Percentiles rank a stretch among this genome's conserved stretches.
phyloP scores from a whole-genome alignment of 305 asterid species.

The Lippia alba region DNA sequence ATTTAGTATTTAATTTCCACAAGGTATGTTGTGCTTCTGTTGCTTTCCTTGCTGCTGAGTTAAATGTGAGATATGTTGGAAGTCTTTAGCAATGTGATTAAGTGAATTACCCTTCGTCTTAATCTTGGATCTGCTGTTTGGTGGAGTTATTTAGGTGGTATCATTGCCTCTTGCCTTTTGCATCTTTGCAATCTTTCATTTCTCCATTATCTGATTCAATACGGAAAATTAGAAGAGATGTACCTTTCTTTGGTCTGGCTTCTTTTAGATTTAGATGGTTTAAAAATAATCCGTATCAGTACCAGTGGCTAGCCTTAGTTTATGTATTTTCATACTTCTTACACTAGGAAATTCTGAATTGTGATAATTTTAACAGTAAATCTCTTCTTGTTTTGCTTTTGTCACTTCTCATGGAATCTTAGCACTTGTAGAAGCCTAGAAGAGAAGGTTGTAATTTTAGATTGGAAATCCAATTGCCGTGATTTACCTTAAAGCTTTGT shows the following conservation, averaged over 20 bases:
- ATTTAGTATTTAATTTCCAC: constrained; percentile 75
- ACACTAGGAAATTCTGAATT: no score
- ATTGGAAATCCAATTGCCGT: not conserved
- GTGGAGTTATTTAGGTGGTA: not conserved
- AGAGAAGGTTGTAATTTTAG: not conserved
- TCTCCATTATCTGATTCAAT: not conserved
- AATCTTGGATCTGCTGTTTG: not conserved
- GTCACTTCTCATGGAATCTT: not conserved
- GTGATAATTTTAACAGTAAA: no score
- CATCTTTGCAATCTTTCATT: not conserved
- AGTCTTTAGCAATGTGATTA: not conserved
- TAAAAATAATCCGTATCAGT: not conserved
- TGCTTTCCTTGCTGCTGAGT: not conserved
- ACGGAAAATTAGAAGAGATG: not conserved
- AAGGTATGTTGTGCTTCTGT: constrained; percentile 52
- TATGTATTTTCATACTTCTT: no score
- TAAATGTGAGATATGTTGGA: not conserved
- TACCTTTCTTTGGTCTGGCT: constrained; percentile 2
- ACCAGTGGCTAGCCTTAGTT: no score
- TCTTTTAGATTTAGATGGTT: not conserved
- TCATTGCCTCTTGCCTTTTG: no score
- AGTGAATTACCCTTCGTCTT: not conserved
- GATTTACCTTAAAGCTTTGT: constrained; percentile 6
- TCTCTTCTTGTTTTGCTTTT: no score
- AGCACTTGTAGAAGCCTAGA: no score